Base-by-base conservation (phyloP, 495 filamentous ascomycete species). In the Pyrenula massariospora region DNA sequence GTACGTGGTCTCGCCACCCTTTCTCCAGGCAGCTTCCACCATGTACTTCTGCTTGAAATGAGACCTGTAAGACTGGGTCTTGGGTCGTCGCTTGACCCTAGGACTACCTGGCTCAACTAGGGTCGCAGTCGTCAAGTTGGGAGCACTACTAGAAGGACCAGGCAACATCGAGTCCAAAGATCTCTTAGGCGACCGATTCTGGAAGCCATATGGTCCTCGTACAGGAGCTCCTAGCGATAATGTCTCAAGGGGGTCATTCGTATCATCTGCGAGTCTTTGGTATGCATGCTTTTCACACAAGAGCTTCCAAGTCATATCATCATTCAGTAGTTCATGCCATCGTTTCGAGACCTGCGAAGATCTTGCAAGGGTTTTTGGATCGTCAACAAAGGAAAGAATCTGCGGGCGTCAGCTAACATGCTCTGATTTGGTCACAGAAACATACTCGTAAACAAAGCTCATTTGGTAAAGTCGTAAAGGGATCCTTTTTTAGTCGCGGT, bases 241-340 rank as follows among this genome's bases (percentile, higher is more conserved):
- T 54, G 68, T 66, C 53, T 74, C 73, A 49, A 73, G 58, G 50
- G 66, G 64, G 23, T 69, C 66, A 23, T 60, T 64, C 49, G 72
- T 70, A 23, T 82, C 78, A 22, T 74, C 76, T 3, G 74, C 74
- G 25, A 81, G 65, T 25, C 87, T 76, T 25, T 88, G 83, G 62
- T 91, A 94, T 52, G 88, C 89, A 67, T 94, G 89, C 68, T 94
- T 95, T 55, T 94, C 88, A 65, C 91, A 96, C 19, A 97, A 77
- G 21, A 89, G 87, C 76, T 95, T 96, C 93, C 93, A 98, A 1
- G 94, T 95, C 66, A 95, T 90, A 71, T 98, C 93, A 63, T 98
- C 93, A 62, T 84, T 91, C 49, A 97, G 73, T 2, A 98, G 76
- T 64, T 95, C 88, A n/a, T 86, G 81, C 93, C 93, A 98, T 60